Percentiles rank a stretch among this genome's conserved stretches.
These are phyloP conservation scores for Grigorovia humatica DNA, from an alignment of 805 yeast genomes.

Conservation along the genomic window DNA sequence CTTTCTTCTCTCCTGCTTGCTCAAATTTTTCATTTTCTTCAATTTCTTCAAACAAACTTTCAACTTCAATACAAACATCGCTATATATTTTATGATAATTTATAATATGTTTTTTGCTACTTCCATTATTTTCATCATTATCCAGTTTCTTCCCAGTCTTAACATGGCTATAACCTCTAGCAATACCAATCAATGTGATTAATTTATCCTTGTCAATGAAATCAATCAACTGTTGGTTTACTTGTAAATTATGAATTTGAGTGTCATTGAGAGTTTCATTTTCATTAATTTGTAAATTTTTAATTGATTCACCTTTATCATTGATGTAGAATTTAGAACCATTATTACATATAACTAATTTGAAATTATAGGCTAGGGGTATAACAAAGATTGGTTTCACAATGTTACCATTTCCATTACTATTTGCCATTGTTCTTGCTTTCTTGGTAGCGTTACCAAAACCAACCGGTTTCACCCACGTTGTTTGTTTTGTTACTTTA, in stretches of 20 bases:
- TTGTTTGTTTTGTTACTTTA: constrained; percentile 28
- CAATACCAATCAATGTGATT: constrained; percentile 12
- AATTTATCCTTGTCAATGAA: constrained; percentile 23
- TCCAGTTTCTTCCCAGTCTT: constrained; percentile 5
- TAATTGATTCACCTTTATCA: constrained; percentile 15
- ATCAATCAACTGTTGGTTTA: constrained; percentile 13
- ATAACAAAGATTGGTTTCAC: constrained; percentile 11
- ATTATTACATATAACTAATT: constrained; percentile 31
- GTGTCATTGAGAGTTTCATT: constrained; percentile 5
- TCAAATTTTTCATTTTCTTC: background rate
- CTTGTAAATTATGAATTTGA: no score
- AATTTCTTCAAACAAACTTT: constrained; percentile 8
- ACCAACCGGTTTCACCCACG: constrained; percentile 30
- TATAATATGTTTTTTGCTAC: background rate
- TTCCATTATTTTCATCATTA: constrained; percentile 12
- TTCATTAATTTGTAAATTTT: constrained; percentile 24
- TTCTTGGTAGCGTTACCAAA: background rate
- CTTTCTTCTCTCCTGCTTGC: background rate
- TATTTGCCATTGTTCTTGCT: no score
- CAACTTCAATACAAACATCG: constrained; percentile 10
- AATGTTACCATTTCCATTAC: no score
- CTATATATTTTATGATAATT: constrained; percentile 10
- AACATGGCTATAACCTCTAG: no score
- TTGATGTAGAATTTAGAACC: constrained; percentile 37
- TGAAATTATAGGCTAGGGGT: constrained; percentile 30